Evolutionary conservation across 768 basidiomycete species (phyloP).

Genomic region (Tulasnella sp.): DNA sequence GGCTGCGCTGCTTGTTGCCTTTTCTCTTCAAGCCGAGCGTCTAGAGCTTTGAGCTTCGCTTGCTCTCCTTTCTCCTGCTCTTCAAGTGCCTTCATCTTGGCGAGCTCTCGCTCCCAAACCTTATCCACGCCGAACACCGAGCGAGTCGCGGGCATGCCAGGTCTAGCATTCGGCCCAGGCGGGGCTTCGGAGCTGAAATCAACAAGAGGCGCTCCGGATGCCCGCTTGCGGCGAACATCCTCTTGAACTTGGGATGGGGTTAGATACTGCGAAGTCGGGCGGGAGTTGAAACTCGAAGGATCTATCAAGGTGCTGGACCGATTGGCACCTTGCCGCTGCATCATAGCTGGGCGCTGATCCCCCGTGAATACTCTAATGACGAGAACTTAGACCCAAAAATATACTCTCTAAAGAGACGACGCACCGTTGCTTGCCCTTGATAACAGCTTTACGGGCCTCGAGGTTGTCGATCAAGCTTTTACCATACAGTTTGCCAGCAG

Average conservation of each 20-base stretch:
- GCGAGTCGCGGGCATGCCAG: constrained; percentile 44
- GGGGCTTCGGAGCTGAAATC: constrained; percentile 48
- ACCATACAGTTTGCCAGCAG: constrained; percentile 71
- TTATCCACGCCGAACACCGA: constrained; percentile 94
- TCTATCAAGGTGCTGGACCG: constrained; percentile 71
- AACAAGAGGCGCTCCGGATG: constrained; percentile 56
- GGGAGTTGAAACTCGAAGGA: constrained; percentile 52
- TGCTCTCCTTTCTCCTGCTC: constrained; percentile 54
- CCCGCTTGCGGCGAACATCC: constrained; percentile 20
- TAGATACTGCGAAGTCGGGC: constrained; percentile 45
- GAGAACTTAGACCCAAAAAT: constrained; percentile 23
- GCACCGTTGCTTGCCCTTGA: constrained; percentile 81
- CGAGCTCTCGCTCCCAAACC: constrained; percentile 87
- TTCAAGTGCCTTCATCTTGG: constrained; percentile 73
- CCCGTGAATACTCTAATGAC: constrained; percentile 72
- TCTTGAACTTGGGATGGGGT: constrained; percentile 23
- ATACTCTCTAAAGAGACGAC: constrained; percentile 27
- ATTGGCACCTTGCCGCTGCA: constrained; percentile 59
- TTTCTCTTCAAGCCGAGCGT: constrained; percentile 45
- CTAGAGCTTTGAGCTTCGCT: constrained; percentile 41
- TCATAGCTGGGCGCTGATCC: constrained; percentile 89
- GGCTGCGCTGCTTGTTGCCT: constrained; percentile 42
- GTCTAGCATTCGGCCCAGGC: constrained; percentile 24
- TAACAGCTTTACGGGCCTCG: constrained; percentile 73
- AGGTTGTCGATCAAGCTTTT: constrained; percentile 88